A percentile compares a stretch with the other conserved stretches of the same genome.
These are phyloP conservation scores for Umbelopsis sp. DNA, from an alignment of 371 early-diverging fungal genomes.

Conservation along the genomic window DNA sequence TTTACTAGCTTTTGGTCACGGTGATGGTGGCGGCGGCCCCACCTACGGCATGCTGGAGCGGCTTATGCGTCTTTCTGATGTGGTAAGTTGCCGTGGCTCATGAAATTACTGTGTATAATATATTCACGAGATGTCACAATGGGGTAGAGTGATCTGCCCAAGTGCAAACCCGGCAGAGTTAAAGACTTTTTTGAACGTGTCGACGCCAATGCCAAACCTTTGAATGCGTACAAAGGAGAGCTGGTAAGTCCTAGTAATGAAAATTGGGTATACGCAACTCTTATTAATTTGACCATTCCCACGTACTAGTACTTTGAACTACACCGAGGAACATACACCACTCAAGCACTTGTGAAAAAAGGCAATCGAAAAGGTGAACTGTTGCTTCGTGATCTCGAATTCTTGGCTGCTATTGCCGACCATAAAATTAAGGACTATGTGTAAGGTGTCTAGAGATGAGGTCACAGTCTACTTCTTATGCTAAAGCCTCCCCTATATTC, in stretches of 20 bases:
- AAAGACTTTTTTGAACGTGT: slow-evolving; percentile 80
- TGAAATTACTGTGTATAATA: background rate
- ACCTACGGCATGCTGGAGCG: slow-evolving; percentile 87
- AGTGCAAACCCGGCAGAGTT: slow-evolving; percentile 75
- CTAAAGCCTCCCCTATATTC: background rate
- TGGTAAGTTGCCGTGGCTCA: slow-evolving; percentile 23
- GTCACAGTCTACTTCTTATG: too few species aligned
- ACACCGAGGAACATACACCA: slow-evolving; percentile 96
- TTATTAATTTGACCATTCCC: background rate
- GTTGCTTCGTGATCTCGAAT: slow-evolving; percentile 84
- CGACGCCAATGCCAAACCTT: slow-evolving; percentile 62
- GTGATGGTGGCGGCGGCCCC: slow-evolving; percentile 98
- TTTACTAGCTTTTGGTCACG: slow-evolving; percentile 84
- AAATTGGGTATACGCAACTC: background rate
- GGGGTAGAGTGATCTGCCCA: slow-evolving; percentile 72
- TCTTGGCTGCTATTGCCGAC: slow-evolving; percentile 58
- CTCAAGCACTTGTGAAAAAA: slow-evolving; percentile 85
- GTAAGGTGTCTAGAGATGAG: background rate
- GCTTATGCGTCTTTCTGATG: slow-evolving; percentile 69
- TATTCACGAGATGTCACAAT: background rate
- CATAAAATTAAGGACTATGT: background rate
- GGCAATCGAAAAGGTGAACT: slow-evolving; percentile 87
- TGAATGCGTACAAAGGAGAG: slow-evolving; percentile 93
- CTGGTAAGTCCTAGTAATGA: slow-evolving; percentile 52
- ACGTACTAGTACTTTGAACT: slow-evolving; percentile 78